Base-by-base conservation (phyloP, 306 rosid species). In the Fagus crenata region DNA sequence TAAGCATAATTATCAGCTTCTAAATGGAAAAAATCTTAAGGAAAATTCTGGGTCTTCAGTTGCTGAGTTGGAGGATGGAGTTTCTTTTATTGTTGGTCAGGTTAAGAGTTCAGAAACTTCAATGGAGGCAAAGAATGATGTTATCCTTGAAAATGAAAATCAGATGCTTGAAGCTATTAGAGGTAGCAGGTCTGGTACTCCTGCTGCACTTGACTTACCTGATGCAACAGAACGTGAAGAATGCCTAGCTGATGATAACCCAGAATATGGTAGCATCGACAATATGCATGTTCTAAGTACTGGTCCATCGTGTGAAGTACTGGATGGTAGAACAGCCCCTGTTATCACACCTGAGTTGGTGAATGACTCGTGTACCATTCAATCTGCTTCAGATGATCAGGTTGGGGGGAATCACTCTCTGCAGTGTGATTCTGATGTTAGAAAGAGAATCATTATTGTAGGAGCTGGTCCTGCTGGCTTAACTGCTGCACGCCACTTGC, bases 391-490 rank as follows among this genome's bases (percentile, higher is more conserved):
- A 32, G 76, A 80, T 81, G 89, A 81, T 82, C 87, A 80, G 79
- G 74, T 51, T 6, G 80, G 59, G 72, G 83, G 69, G 46, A 54
- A 64, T 79, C 71, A 69, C 63, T 72, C 58, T 72, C 76, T 54
- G 78, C 88, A 75, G 56, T 86, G 89, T 58, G 85, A 71, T 81
- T 80, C 76, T 49, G 91, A 87, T 53, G 81, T 70, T 32, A 79
- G 80, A 82, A 96, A 90, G 90, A 88, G 83, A 83, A 89, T 96
- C 65, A 85, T 96, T 77, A 85, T 96, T 72, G 84, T 96, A 68
- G 99, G 99, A 82, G 99, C 96, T 85, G 99, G 99, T 81, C 99
- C 99, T 76, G 98, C 99, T 80, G 99, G 99, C 81, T 81, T 96
- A 81, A 96, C 92, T 84, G 98, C 99, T 79, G 93, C 99, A 46